Evolutionary conservation across 306 rosid genomes (phyloP), one percentile per base, ranked within the genome.

Genomic region (Erythrophleum fordii): DNA sequence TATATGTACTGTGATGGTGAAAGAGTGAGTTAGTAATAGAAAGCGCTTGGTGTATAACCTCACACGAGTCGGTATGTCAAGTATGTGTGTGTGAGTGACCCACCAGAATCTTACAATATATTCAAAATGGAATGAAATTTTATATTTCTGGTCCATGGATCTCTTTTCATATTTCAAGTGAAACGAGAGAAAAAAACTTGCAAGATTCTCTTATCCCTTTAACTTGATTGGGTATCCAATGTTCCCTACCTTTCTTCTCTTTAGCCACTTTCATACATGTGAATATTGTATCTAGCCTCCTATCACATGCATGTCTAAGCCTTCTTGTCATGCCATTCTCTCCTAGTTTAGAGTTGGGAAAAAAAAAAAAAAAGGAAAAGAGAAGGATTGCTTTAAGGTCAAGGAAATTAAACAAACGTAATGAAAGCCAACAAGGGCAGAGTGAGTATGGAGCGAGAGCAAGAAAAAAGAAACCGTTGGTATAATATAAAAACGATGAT

Each of bases 161-260:
- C 46, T 65, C 22, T 73, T 20, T 55, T 73, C 77, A 14, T 34
- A 35, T 34, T 72, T 72, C 10, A 34, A 72, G 46, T 41, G 31
- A 72, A 52, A 52, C 64, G 18, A 72, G 11, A 46, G 41, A 8
- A 70, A 69, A 28, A 49, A 46, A 39, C 44, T 48, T 49, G 0
- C 14, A 8, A 17, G 76, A 48, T 71, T 71, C 76, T 49, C 44
- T 71, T 48, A 7, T 72, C 34, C 77, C 35, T 52, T 34, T 53
- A 34, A 35, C 51, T 73, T 35, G 35, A 53, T 73, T 6, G 37
- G 66, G 77, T 11, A 55, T 53, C 77, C 77, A 52, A 73, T 73
- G 77, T 67, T 72, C 29, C 1, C 29, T 26, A 5, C 18, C 25
- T 49, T 72, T 53, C 23, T 49, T 39, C 62, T 52, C 62, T 31